These are phyloP conservation scores for Aspergillus sp. DNA, from an alignment of 2,329 filamentous ascomycete species.

Conservation along the genomic window DNA sequence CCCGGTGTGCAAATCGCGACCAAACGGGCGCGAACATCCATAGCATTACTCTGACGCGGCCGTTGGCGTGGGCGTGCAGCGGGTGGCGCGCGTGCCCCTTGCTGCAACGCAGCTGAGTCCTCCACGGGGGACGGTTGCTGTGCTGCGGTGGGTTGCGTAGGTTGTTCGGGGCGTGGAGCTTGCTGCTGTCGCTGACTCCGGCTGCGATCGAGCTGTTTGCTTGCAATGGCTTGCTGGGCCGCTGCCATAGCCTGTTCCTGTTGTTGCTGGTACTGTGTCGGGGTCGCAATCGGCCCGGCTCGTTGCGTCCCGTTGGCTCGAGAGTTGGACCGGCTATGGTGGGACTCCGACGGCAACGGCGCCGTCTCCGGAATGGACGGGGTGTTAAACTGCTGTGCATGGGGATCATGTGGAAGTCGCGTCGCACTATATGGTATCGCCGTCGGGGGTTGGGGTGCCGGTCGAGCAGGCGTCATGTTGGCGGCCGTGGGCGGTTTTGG, in stretches of 20 bases:
- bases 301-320: conserved; percentile 54
- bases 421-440: conserved; percentile 41
- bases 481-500: conserved; percentile 71
- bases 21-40: conserved; percentile 79
- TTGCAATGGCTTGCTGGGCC: conserved; percentile 72
- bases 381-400: conserved; percentile 38
- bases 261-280: conserved; percentile 60
- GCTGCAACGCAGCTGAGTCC: conserved; percentile 37
- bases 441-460: conserved; percentile 41
- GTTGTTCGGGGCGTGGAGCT: conserved; percentile 53
- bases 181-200: conserved; percentile 66
- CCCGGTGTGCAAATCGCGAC: conserved; percentile 87
- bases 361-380: conserved; percentile 54
- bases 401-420: conserved; percentile 56
- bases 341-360: conserved; percentile 64
- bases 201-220: conserved; percentile 66
- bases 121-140: conserved; percentile 37
- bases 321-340: conserved; percentile 68
- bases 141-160: conserved; percentile 23
- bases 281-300: conserved; percentile 39
- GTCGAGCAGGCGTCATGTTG: conserved; percentile 38
- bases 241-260: conserved; percentile 81
- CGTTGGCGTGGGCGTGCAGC: conserved; percentile 71
- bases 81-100: conserved; percentile 47
- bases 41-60: conserved; percentile 71